These are phyloP conservation scores for Posidonia oceanica DNA, from an alignment of 116 monocot genomes.

Conservation along the genomic window DNA sequence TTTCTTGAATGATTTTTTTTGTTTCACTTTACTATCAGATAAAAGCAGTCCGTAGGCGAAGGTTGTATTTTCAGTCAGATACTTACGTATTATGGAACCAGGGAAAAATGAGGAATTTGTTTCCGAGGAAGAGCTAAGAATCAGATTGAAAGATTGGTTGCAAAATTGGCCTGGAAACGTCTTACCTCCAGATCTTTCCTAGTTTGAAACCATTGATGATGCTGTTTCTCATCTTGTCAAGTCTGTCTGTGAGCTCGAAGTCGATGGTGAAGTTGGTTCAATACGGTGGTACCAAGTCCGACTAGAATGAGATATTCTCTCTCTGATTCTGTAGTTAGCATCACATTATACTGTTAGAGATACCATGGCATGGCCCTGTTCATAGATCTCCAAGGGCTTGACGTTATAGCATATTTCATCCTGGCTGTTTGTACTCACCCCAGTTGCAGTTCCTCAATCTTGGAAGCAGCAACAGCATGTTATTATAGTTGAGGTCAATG, in stretches of 20 bases:
- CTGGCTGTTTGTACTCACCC: no score
- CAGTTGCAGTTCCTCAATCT: no score
- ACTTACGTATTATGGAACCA: constrained; percentile 86
- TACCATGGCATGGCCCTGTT: no score
- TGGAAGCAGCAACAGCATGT: no score
- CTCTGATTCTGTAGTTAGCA: no score
- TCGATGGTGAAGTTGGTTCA: constrained; percentile 69
- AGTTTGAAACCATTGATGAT: constrained; percentile 57
- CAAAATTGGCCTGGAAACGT: constrained; percentile 59
- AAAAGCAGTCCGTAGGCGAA: constrained; percentile 51
- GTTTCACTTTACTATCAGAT: constrained; percentile 17
- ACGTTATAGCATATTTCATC: no score
- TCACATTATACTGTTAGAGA: no score
- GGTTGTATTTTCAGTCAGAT: constrained; percentile 59
- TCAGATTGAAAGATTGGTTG: constrained; percentile 49
- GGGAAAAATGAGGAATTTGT: constrained; percentile 70
- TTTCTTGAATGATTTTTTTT: not conserved
- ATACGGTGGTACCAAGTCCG: constrained; percentile 83
- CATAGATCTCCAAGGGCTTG: no score
- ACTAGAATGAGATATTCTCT: constrained; percentile 28
- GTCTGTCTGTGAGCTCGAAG: constrained; percentile 85
- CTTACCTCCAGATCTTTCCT: constrained; percentile 63
- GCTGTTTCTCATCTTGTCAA: constrained; percentile 64
- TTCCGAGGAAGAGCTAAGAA: constrained; percentile 52
- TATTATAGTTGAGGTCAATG: no score